phyloP scores from a whole-genome alignment of 2,329 filamentous ascomycete species.

The Pseudogymnoascus sp. region DNA sequence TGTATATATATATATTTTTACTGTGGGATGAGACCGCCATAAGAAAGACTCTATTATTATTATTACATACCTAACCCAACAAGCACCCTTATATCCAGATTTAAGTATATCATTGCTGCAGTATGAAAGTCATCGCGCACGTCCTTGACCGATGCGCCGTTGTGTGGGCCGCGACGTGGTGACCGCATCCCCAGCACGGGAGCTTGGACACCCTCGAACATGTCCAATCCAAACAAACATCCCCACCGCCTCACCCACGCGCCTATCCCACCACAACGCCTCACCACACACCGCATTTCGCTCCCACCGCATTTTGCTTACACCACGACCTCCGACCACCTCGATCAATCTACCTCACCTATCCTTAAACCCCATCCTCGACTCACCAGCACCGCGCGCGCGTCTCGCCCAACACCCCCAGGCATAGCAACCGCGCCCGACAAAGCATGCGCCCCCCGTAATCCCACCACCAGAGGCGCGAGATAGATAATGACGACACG shows the following conservation, averaged over 20 bases:
- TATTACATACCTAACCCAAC: neutral
- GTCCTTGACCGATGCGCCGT: neutral
- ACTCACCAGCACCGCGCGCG: neutral
- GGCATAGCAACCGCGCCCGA: neutral
- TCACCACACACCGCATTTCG: neutral
- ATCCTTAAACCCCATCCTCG: neutral
- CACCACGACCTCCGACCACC: neutral
- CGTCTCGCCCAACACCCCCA: neutral
- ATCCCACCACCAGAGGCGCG: neutral
- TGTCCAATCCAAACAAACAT: conserved; percentile 3
- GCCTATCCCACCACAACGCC: neutral
- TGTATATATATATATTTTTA: neutral
- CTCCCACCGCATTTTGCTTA: neutral
- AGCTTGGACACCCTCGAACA: neutral
- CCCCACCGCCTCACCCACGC: neutral
- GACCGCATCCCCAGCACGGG: neutral
- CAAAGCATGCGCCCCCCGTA: conserved; percentile 1
- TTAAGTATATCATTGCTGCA: neutral
- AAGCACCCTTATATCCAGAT: neutral
- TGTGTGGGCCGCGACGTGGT: neutral
- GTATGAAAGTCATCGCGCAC: neutral
- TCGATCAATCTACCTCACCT: neutral
- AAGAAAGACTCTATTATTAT: neutral
- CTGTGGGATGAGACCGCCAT: neutral
- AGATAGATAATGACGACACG: neutral